Base-by-base conservation (phyloP, 768 basidiomycete genomes). In the Daedalea quercina region DNA sequence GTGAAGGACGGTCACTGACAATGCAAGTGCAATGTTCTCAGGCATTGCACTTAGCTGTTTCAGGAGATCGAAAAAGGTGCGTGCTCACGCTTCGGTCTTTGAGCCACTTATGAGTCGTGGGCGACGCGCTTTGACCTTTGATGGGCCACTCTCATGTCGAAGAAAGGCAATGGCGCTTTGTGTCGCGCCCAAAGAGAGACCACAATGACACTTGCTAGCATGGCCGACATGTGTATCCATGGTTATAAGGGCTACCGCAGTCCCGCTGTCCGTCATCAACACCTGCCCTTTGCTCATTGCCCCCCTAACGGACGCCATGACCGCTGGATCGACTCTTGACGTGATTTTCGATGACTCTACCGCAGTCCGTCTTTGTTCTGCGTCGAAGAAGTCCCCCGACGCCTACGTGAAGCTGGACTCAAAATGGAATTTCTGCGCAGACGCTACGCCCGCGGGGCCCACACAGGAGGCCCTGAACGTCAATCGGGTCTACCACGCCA, bases 331-430 rank as follows among this genome's bases (percentile, higher is more conserved):
- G 37, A 42, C 25, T 31, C 49, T 57, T 42, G 56, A 57, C 47
- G 28, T 60, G 1, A 42, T 49, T 44, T 57, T 60, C 48, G 55
- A 47, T 22, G 52, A 50, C 22, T 13, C 48, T 2, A 44, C 50
- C 22, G 55, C 56, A 35, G 54, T 51, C 43, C 49, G 53, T 24
- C 51, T 57, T 13, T 31, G 37, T 33, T 46, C 50, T 41, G 15
- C 1, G 6, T 13, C 28, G 19, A 20, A 23, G 40, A 50, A 33
- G 28, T 22, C 3, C 2, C 50, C 28, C 6, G 40, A 57, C 42
- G 22, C 54, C 13, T 19, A 50, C 22, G 53, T 51, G 24, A 45
- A 47, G 26, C 15, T 49, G n/a, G 57, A 15, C 25, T 26, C 52
- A 3, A 50, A 25, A 7, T 44, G 22, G 51, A 49, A 13, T n/a